A percentile compares a stretch with the other conserved stretches of the same genome.
These are phyloP conservation scores for Cryptococcus maquisensis DNA, from an alignment of 1,284 basidiomycete species.

Conservation along the genomic window DNA sequence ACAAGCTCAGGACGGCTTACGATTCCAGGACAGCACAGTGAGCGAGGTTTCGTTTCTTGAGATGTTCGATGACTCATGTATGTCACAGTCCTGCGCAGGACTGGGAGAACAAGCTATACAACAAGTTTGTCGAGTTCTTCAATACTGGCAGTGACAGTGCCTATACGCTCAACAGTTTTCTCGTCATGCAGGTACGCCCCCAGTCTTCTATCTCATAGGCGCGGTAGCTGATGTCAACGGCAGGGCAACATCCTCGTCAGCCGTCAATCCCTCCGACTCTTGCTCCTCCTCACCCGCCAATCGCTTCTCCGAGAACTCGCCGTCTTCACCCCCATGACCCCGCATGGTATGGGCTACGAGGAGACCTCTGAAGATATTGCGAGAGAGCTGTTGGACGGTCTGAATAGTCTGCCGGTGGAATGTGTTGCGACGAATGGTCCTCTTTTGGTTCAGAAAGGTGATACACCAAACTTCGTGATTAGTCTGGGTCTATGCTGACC, in stretches of 20 bases:
- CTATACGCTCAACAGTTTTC: conserved; percentile 32
- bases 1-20: conserved; percentile 27
- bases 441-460: conserved; percentile 41
- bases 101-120: conserved; percentile 37
- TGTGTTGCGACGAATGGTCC: conserved; percentile 43
- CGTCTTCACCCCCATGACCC: conserved; percentile 30
- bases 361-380: conserved; percentile 40
- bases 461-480: conserved; percentile 2
- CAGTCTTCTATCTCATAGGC: neutral
- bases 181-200: conserved; percentile 35
- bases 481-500: neutral
- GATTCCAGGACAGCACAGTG: conserved; percentile 29
- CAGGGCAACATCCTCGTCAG: conserved; percentile 44
- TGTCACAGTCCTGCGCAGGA: conserved; percentile 24
- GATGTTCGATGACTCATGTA: neutral
- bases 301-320: conserved; percentile 29
- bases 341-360: conserved; percentile 17
- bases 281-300: conserved; percentile 36
- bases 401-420: conserved; percentile 38
- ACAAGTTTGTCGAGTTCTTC: conserved; percentile 34
- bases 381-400: conserved; percentile 38
- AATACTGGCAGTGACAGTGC: conserved; percentile 14
- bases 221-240: neutral
- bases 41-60: conserved; percentile 1
- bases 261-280: conserved; percentile 37